These are phyloP conservation scores for Nevesoporus exiguus DNA, from an alignment of 768 basidiomycete species.

Conservation along the genomic window DNA sequence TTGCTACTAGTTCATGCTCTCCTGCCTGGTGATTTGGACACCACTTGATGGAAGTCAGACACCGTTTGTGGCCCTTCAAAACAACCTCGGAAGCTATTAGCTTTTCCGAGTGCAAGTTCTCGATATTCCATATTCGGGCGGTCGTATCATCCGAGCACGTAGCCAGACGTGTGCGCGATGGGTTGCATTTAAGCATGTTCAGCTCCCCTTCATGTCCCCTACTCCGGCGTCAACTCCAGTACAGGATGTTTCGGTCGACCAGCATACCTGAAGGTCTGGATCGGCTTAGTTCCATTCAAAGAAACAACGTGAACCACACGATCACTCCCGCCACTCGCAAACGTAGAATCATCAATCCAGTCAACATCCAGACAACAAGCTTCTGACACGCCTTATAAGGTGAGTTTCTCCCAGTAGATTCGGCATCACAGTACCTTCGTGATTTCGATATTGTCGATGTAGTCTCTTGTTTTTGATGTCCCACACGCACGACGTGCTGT, in stretches of 20 bases:
- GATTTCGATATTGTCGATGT: constrained; percentile 59
- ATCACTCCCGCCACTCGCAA: constrained; percentile 75
- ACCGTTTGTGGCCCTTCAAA: constrained; percentile 61
- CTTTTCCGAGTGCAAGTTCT: constrained; percentile 37
- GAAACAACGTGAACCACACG: constrained; percentile 57
- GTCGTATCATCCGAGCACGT: constrained; percentile 83
- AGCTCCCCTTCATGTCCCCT: constrained; percentile 78
- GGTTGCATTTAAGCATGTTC: constrained; percentile 72
- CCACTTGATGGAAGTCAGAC: constrained; percentile 69
- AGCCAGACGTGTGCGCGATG: constrained; percentile 62
- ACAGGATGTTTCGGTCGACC: background rate
- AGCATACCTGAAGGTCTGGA: constrained; percentile 62
- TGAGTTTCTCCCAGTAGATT: background rate
- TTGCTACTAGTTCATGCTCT: constrained; percentile 62
- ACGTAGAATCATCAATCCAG: constrained; percentile 69
- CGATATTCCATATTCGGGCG: constrained; percentile 72
- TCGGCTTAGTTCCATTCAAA: constrained; percentile 47
- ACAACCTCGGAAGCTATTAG: constrained; percentile 27
- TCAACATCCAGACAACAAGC: constrained; percentile 81
- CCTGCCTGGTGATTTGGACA: constrained; percentile 50
- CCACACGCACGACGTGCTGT: constrained; percentile 78
- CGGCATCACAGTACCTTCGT: constrained; percentile 48
- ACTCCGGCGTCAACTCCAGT: constrained; percentile 6
- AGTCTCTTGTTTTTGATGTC: constrained; percentile 61
- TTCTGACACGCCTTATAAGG: constrained; percentile 28